A percentile compares a stretch with the other conserved stretches of the same genome.
Conservation (phyloP, 192 early-diverging fungal genomes). For the Gaertneriomyces sp. region DNA sequence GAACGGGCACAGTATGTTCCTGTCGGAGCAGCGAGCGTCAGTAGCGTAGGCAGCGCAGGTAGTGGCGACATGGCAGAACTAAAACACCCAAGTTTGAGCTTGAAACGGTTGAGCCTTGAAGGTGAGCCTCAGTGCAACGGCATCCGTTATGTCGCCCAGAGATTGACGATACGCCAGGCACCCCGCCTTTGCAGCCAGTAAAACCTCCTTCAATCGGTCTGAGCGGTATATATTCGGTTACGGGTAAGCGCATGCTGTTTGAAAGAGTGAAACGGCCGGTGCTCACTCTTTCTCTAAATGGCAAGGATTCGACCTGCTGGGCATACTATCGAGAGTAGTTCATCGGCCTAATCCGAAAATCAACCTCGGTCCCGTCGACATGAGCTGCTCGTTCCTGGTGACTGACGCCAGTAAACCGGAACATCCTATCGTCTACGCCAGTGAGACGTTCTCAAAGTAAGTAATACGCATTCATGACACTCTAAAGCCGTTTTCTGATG, state of each 20-base stretch:
- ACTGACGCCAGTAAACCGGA: conserved; percentile 58
- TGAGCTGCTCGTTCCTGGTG: conserved; percentile 55
- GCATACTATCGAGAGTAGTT: conserved; percentile 36
- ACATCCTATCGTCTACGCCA: conserved; percentile 62
- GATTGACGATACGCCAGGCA: background rate
- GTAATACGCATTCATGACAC: background rate
- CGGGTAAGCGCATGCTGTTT: conserved; percentile 7
- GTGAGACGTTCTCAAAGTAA: conserved; percentile 56
- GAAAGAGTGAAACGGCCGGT: background rate
- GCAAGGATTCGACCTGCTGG: conserved; percentile 43
- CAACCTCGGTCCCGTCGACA: conserved; percentile 52
- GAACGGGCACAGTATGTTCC: background rate
- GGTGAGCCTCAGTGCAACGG: background rate
- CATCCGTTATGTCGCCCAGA: background rate
- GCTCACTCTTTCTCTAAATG: background rate
- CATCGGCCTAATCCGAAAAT: conserved; percentile 49
- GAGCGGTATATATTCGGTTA: conserved; percentile 27
- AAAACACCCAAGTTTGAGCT: background rate
- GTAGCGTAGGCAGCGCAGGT: background rate
- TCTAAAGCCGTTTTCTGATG: background rate
- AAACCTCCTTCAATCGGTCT: conserved; percentile 19
- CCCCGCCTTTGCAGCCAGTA: conserved; percentile 7
- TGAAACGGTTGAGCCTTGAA: background rate
- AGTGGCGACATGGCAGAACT: conserved; percentile 1
- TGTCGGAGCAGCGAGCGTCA: background rate